Percentiles rank a stretch among this genome's conserved stretches.
phyloP scores from a whole-genome alignment of 1,284 basidiomycete genomes.

The Vanrija sp. region DNA sequence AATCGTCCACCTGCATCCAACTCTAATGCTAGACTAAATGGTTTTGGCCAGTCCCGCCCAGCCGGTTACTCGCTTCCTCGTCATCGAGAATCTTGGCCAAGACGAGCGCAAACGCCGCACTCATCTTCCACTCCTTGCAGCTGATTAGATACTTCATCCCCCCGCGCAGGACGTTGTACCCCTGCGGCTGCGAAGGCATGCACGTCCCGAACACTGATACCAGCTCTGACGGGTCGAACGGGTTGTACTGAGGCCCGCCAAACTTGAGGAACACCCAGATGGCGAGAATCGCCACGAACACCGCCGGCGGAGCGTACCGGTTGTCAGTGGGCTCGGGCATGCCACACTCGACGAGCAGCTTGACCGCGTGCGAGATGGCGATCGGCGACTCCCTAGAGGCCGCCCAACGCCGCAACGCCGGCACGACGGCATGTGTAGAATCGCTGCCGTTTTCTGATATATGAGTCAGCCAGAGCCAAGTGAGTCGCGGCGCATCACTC shows the following conservation, averaged over 20 bases:
- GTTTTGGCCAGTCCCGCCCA: too few species aligned
- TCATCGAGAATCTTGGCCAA: conserved; percentile 19
- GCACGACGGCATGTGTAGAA: conserved; percentile 4
- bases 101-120: conserved; percentile 20
- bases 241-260: conserved; percentile 5
- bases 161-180: conserved; percentile 5
- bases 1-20: too few species aligned
- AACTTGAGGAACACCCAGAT: conserved; percentile 21
- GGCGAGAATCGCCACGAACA: conserved; percentile 17
- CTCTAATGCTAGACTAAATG: too few species aligned
- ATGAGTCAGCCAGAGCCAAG: not conserved
- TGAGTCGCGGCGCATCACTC: not conserved
- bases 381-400: conserved; percentile 6
- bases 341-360: conserved; percentile 8
- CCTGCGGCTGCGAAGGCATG: not conserved
- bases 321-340: conserved; percentile 8
- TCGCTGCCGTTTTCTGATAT: conserved; percentile 10
- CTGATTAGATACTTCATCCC: conserved; percentile 21
- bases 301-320: conserved; percentile 17
- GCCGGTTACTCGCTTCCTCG: not conserved
- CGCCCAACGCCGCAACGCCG: conserved; percentile 14
- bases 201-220: not conserved
- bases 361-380: conserved; percentile 15
- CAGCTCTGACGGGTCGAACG: not conserved
- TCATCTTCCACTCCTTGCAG: conserved; percentile 23